Base-by-base conservation (phyloP, 2,329 filamentous ascomycete genomes). In the Hirsutella thompsonii region DNA sequence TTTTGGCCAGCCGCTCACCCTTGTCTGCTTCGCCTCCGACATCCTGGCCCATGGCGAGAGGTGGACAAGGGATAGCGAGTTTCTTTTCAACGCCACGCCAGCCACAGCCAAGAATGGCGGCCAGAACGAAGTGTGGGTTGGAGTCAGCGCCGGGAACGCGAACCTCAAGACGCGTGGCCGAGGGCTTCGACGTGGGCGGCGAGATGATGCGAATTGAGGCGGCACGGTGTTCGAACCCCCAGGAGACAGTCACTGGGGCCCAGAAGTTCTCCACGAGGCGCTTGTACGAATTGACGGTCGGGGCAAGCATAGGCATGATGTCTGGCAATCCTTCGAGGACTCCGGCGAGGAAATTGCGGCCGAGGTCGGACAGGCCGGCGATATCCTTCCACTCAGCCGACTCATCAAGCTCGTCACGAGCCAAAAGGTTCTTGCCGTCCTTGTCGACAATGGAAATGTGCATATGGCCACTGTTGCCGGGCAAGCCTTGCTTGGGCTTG, bases 251-350 rank as follows among this genome's bases (percentile, higher is more conserved):
- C 5, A 98, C 92, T 0, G 92, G 92, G 0, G 92, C 92, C 92
- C 92, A 98, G 64, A 95, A 96, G 65, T 96, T 96, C 68, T 98
- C 92, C 2, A 98, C 92, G 1, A 98, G 74, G 3, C 92, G 81
- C 66, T 98, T 98, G 71, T 98, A 98, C 46, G 86, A 94, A 71
- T 98, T 98, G 55, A 98, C 76, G 1, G 87, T 98, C 0, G 92
- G 92, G 1, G 90, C 92, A 11, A 98, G 70, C 44, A 96, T 70
- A 1, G 92, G 92, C 92, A 98, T 98, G 50, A 96, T 78, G 55
- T 95, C 87, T 2, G 92, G 87, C 4, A 98, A 72, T 13, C 90
- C 92, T 20, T 86, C 81, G 0, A 98, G 72, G 2, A 98, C 63
- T 8, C 92, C 92, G 1, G 92, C 92, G 1, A 98, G 76, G 65